phyloP scores from a whole-genome alignment of 129 eudicot genomes.

The Flaveria sonorensis region DNA sequence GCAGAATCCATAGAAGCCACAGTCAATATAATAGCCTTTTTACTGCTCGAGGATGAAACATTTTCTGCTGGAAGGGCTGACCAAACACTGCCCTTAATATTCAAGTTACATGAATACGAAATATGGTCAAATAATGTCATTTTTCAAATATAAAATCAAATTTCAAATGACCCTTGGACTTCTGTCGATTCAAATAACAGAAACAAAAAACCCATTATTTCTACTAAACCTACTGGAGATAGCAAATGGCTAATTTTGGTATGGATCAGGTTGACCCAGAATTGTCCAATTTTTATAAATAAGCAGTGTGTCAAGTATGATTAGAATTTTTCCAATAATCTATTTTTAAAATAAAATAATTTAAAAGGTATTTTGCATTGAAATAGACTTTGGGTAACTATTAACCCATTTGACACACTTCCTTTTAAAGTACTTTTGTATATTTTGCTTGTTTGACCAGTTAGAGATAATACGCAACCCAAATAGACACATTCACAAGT shows the following conservation, averaged over 20 bases:
- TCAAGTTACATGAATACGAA: conserved; percentile 40
- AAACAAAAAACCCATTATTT: not conserved
- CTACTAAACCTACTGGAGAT: not conserved
- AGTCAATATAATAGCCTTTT: conserved; percentile 67
- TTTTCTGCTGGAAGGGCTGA: conserved; percentile 84
- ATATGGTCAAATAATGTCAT: conserved; percentile 39
- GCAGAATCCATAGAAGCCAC: conserved; percentile 96
- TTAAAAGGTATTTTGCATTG: not conserved
- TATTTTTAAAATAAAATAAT: not conserved
- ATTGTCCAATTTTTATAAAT: not conserved
- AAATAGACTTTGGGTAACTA: not conserved
- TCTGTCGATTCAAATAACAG: not conserved
- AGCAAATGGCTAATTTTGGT: not conserved
- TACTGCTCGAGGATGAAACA: conserved; percentile 44
- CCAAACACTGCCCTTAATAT: conserved; percentile 99
- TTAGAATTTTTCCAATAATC: not conserved
- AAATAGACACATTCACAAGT: not conserved
- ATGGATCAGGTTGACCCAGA: not conserved
- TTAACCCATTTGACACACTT: not conserved
- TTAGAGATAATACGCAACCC: not conserved
- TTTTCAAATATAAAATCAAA: not conserved
- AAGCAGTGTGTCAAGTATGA: not conserved
- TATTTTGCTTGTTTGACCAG: not conserved
- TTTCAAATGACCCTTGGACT: not conserved
- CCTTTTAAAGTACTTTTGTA: not conserved